phyloP scores from a whole-genome alignment of 768 basidiomycete species.

The Calvatia gigantea region DNA sequence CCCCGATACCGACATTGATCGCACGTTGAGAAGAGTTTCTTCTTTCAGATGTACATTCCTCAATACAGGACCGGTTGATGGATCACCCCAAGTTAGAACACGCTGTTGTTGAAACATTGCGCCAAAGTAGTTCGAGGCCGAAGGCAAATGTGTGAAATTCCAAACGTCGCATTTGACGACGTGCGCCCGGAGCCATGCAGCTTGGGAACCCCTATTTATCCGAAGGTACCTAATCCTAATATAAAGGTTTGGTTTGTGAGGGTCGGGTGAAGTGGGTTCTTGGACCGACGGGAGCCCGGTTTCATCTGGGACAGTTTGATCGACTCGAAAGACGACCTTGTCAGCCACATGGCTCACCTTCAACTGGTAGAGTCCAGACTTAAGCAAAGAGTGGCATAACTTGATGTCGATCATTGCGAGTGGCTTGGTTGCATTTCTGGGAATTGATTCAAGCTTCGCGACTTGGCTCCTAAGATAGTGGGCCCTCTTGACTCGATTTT shows the following conservation, averaged over 20 bases:
- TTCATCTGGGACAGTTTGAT: slow-evolving; percentile 38
- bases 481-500: neutral
- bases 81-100: no score
- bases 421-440: slow-evolving; percentile 30
- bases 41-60: no score
- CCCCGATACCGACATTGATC: no score
- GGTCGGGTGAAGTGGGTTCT: slow-evolving; percentile 31
- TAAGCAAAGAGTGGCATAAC: slow-evolving; percentile 29
- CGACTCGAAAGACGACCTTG: slow-evolving; percentile 38
- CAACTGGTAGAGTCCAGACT: slow-evolving; percentile 24
- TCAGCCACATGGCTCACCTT: slow-evolving; percentile 32
- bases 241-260: slow-evolving; percentile 38
- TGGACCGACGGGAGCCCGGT: slow-evolving; percentile 38
- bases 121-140: slow-evolving; percentile 29
- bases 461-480: slow-evolving; percentile 24
- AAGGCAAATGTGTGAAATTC: slow-evolving; percentile 33
- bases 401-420: slow-evolving; percentile 35
- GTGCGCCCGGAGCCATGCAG: slow-evolving; percentile 41
- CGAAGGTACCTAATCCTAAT: no score
- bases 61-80: no score
- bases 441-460: slow-evolving; percentile 20
- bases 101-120: slow-evolving; percentile 22
- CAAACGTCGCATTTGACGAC: slow-evolving; percentile 29
- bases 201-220: slow-evolving; percentile 33
- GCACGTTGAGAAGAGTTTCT: no score